Conservation (phyloP, 2,329 filamentous ascomycete genomes). For the Fusarium papillatum region DNA sequence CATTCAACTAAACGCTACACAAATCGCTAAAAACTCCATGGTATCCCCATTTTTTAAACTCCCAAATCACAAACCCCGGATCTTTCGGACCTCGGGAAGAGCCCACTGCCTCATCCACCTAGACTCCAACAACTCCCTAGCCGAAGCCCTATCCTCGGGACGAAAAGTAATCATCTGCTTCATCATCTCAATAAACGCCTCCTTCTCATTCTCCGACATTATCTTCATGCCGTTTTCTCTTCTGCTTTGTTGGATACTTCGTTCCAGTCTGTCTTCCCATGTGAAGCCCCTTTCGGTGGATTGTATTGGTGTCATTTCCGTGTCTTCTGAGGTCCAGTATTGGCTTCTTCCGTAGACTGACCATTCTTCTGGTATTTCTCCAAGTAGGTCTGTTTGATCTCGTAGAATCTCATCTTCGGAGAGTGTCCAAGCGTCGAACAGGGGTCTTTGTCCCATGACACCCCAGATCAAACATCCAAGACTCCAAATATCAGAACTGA, state of each 20-base stretch:
- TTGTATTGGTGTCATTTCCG: slow-evolving; percentile 8
- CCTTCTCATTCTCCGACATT: slow-evolving; percentile 32
- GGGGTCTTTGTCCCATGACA: slow-evolving; percentile 31
- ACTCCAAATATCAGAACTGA: slow-evolving; percentile 38
- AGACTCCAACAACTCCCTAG: slow-evolving; percentile 30
- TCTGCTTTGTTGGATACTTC: slow-evolving; percentile 31
- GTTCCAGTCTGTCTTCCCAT: slow-evolving; percentile 34
- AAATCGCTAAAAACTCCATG: slow-evolving; percentile 12
- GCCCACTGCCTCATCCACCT: slow-evolving; percentile 39
- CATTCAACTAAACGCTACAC: not conserved
- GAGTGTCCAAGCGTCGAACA: slow-evolving; percentile 38
- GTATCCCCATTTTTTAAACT: slow-evolving; percentile 10
- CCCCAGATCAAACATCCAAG: slow-evolving; percentile 40
- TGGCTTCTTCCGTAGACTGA: slow-evolving; percentile 23
- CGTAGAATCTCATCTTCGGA: slow-evolving; percentile 37
- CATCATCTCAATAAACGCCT: slow-evolving; percentile 39
- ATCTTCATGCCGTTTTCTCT: slow-evolving; percentile 29
- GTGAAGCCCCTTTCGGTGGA: slow-evolving; percentile 6
- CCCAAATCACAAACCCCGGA: slow-evolving; percentile 16
- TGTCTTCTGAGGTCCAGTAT: slow-evolving; percentile 27
- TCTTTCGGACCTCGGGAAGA: slow-evolving; percentile 31
- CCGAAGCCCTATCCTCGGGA: slow-evolving; percentile 26
- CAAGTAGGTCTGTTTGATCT: slow-evolving; percentile 35
- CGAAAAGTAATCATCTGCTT: slow-evolving; percentile 34
- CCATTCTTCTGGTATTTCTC: slow-evolving; percentile 37